Evolutionary conservation across 192 early-diverging fungal species (phyloP).

Genomic region (Rhizophagus clarus): DNA sequence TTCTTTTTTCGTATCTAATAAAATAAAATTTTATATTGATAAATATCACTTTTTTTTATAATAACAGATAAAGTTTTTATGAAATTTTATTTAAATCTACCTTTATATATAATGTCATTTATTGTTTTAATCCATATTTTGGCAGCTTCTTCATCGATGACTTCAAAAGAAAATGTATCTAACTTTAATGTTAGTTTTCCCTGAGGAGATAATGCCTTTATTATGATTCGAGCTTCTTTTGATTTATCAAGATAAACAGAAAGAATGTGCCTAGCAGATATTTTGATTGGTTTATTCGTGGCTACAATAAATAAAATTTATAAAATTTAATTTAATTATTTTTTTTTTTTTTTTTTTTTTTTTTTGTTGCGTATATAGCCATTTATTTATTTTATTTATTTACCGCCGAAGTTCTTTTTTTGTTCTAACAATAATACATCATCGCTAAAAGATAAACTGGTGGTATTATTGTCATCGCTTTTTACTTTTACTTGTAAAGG

Average conservation of each 20-base stretch:
- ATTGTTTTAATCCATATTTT: background rate
- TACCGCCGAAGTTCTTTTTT: background rate
- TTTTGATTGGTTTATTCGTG: background rate
- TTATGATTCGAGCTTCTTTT: background rate
- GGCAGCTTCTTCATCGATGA: background rate
- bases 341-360: too few species aligned
- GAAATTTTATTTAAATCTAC: background rate
- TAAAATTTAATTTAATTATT: too few species aligned
- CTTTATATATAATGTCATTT: conserved; percentile 6
- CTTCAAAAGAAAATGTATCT: conserved; percentile 1
- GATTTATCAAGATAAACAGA: background rate
- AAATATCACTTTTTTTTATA: too few species aligned
- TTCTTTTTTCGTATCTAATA: conserved; percentile 6
- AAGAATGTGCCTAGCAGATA: background rate
- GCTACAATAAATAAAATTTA: background rate
- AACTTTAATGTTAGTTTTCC: background rate
- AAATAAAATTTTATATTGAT: too few species aligned
- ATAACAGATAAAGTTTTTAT: too few species aligned
- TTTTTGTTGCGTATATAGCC: too few species aligned
- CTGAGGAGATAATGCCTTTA: background rate
- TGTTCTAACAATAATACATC: background rate
- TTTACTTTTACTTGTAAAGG: background rate
- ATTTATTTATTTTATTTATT: too few species aligned
- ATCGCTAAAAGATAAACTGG: background rate
- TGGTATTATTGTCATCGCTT: background rate